phyloP scores from a whole-genome alignment of 257 asterid species.

The Nemophila menziesii region DNA sequence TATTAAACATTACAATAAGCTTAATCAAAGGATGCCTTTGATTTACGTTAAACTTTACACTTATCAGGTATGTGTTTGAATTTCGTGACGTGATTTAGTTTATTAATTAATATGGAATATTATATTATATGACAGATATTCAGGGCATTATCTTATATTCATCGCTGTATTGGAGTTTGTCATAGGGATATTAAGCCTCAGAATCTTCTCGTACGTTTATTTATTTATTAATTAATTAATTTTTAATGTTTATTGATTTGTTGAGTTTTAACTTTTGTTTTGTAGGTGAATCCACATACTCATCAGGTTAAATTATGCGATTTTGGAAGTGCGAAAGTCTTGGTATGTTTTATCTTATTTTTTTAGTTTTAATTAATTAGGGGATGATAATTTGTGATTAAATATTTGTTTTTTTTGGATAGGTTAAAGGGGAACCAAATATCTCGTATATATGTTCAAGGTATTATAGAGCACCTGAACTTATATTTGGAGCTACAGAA shows the following conservation, averaged over 20 bases:
- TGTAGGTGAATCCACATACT: slow-evolving; percentile 56
- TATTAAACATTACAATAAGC: slow-evolving; percentile 68
- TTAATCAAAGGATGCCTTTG: slow-evolving; percentile 83
- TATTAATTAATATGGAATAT: neutral
- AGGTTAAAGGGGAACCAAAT: slow-evolving; percentile 50
- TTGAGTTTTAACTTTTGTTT: slow-evolving; percentile 4
- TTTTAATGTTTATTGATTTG: too few species aligned
- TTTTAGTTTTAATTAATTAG: neutral
- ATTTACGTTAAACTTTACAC: slow-evolving; percentile 77
- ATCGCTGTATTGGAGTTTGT: slow-evolving; percentile 76
- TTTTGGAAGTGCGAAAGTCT: slow-evolving; percentile 46
- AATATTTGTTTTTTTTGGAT: slow-evolving; percentile 5
- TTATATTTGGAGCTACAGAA: slow-evolving; percentile 47
- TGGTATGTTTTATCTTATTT: slow-evolving; percentile 19
- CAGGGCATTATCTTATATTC: slow-evolving; percentile 89
- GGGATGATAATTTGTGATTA: neutral
- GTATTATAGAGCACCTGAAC: slow-evolving; percentile 53
- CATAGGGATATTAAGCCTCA: slow-evolving; percentile 98
- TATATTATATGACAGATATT: slow-evolving; percentile 59
- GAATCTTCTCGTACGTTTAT: slow-evolving; percentile 61
- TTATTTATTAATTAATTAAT: too few species aligned
- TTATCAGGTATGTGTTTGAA: slow-evolving; percentile 74
- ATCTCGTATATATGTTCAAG: slow-evolving; percentile 45
- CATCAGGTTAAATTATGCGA: slow-evolving; percentile 49
- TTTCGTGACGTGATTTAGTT: too few species aligned